These are phyloP conservation scores for Apium graveolens DNA, from an alignment of 129 eudicot species.

Conservation along the genomic window DNA sequence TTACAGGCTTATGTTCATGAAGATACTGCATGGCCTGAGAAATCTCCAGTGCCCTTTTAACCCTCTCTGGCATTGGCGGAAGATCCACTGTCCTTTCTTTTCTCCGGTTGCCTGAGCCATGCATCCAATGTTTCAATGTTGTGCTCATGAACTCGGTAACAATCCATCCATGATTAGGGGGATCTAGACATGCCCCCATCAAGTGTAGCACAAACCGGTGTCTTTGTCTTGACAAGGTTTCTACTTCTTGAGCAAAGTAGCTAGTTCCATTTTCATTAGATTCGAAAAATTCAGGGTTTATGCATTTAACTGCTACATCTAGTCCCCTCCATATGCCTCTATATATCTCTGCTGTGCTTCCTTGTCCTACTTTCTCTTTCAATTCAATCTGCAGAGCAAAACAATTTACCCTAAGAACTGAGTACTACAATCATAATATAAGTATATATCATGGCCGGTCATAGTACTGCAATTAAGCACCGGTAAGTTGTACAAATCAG, in stretches of 20 bases:
- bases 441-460: background rate
- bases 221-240: slow-evolving; percentile 57
- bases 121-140: slow-evolving; percentile 54
- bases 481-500: too few species aligned
- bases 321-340: slow-evolving; percentile 73
- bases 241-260: slow-evolving; percentile 75
- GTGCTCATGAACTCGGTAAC: slow-evolving; percentile 55
- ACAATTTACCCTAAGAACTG: too few species aligned
- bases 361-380: slow-evolving; percentile 50
- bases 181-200: slow-evolving; percentile 76
- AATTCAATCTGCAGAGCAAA: slow-evolving; percentile 60
- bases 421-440: too few species aligned
- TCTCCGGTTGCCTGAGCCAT: slow-evolving; percentile 50
- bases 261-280: slow-evolving; percentile 46
- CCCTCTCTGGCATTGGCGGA: slow-evolving; percentile 39
- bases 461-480: background rate
- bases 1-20: slow-evolving; percentile 60
- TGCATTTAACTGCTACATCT: slow-evolving; percentile 70
- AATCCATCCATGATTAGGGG: slow-evolving; percentile 62
- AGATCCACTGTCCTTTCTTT: slow-evolving; percentile 38
- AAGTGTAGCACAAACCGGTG: slow-evolving; percentile 59
- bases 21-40: slow-evolving; percentile 77
- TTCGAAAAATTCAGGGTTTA: slow-evolving; percentile 51
- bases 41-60: slow-evolving; percentile 58
- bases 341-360: slow-evolving; percentile 72